Conservation (phyloP, 129 eudicot genomes). For the Flaveria robusta region DNA sequence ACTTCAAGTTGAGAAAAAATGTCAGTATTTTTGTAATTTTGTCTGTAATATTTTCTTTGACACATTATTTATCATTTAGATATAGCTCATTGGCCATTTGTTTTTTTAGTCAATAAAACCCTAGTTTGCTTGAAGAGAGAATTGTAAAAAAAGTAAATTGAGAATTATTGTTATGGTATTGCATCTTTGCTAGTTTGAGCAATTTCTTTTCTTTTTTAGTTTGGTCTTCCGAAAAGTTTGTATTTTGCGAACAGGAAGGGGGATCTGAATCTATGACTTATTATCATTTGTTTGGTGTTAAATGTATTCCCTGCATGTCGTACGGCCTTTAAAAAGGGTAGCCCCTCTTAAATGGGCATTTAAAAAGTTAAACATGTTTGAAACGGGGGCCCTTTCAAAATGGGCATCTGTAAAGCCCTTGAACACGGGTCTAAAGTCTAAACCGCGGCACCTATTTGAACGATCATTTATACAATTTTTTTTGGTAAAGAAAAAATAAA, state of each 20-base stretch:
- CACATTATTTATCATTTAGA: neutral
- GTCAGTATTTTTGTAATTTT: slow-evolving; percentile 8
- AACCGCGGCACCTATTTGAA: no score
- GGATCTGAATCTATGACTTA: neutral
- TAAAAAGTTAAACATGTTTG: no score
- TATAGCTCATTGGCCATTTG: slow-evolving; percentile 19
- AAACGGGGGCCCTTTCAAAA: no score
- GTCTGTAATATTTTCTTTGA: slow-evolving; percentile 17
- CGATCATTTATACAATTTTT: no score
- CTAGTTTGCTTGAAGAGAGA: slow-evolving; percentile 27
- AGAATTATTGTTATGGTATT: slow-evolving; percentile 27
- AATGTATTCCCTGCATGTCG: neutral
- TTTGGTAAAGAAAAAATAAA: no score
- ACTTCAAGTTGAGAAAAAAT: slow-evolving; percentile 3
- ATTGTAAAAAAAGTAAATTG: slow-evolving; percentile 32
- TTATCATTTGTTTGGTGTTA: neutral
- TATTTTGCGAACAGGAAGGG: neutral
- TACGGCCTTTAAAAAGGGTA: no score
- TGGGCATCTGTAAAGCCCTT: no score
- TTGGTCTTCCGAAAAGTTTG: neutral
- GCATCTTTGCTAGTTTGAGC: slow-evolving; percentile 20
- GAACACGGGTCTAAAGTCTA: no score
- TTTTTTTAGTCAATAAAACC: slow-evolving; percentile 30
- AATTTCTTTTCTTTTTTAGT: neutral
- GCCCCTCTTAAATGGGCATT: no score